A percentile compares a stretch with the other conserved stretches of the same genome.
phyloP scores from a whole-genome alignment of 352 stramenopile species.

The Pythium periplocum region DNA sequence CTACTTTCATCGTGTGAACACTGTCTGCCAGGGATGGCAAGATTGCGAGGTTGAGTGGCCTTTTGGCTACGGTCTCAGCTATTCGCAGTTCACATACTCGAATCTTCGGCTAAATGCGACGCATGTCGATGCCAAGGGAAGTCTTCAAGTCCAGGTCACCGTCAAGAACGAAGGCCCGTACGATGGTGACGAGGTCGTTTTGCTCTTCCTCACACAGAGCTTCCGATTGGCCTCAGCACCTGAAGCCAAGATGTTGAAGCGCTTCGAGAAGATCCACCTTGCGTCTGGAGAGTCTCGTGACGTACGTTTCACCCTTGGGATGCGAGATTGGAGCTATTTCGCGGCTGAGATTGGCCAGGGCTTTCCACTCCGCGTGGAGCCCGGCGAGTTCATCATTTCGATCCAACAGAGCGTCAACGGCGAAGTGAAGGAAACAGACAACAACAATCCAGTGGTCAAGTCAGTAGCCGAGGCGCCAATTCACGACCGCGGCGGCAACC shows the following conservation, averaged over 20 bases:
- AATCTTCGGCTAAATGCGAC: slow-evolving; percentile 39
- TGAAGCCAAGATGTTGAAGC: slow-evolving; percentile 73
- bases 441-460: no score
- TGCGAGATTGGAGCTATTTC: slow-evolving; percentile 53
- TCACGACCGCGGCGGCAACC: no score
- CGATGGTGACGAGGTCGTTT: slow-evolving; percentile 52
- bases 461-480: no score
- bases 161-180: slow-evolving; percentile 54
- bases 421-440: neutral
- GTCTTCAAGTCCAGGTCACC: slow-evolving; percentile 40
- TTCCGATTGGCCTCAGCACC: slow-evolving; percentile 45
- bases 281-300: slow-evolving; percentile 17
- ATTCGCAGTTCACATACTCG: slow-evolving; percentile 57
- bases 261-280: slow-evolving; percentile 62
- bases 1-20: slow-evolving; percentile 73
- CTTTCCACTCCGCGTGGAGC: slow-evolving; percentile 29
- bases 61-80: slow-evolving; percentile 70
- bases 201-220: slow-evolving; percentile 66
- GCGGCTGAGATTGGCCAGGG: slow-evolving; percentile 35
- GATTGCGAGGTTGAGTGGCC: slow-evolving; percentile 54
- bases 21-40: slow-evolving; percentile 39
- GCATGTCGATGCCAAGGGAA: slow-evolving; percentile 17
- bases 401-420: slow-evolving; percentile 23
- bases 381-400: slow-evolving; percentile 51
- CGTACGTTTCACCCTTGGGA: slow-evolving; percentile 40